Evolutionary conservation across 768 basidiomycete species (phyloP).

Genomic region (Paxillus rubicundulus): DNA sequence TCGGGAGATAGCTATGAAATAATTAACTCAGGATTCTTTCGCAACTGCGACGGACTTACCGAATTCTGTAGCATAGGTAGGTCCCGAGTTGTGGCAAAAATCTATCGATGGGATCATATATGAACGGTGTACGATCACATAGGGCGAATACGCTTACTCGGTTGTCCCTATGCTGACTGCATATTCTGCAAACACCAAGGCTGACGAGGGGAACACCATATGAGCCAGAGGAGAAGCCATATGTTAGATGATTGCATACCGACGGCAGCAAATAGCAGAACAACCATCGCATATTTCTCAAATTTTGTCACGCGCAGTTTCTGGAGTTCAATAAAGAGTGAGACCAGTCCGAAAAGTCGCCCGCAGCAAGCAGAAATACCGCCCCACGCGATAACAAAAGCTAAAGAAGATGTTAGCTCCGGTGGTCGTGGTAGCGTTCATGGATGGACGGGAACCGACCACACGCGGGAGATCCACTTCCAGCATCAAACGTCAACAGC

Average conservation of each 20-base stretch:
- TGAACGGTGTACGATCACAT: not conserved
- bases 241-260: slow-evolving; percentile 28
- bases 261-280: slow-evolving; percentile 31
- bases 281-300: slow-evolving; percentile 34
- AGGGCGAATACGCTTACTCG: slow-evolving; percentile 23
- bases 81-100: slow-evolving; percentile 18
- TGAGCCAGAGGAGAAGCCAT: not conserved
- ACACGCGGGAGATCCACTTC: slow-evolving; percentile 17
- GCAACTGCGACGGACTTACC: slow-evolving; percentile 14
- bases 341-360: slow-evolving; percentile 39
- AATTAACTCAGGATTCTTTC: not conserved
- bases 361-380: slow-evolving; percentile 39
- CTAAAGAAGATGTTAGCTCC: slow-evolving; percentile 20
- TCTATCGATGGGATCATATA: slow-evolving; percentile 13
- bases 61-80: slow-evolving; percentile 33
- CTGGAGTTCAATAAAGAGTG: slow-evolving; percentile 36
- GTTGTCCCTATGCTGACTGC: slow-evolving; percentile 37
- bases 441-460: slow-evolving; percentile 16
- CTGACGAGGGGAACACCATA: slow-evolving; percentile 18
- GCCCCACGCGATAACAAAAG: slow-evolving; percentile 46
- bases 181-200: slow-evolving; percentile 39
- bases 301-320: slow-evolving; percentile 25
- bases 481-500: slow-evolving; percentile 24
- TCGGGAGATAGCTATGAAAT: slow-evolving; percentile 38
- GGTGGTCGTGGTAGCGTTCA: not conserved